phyloP scores from a whole-genome alignment of 345 rosid species.

The Euphorbia pulcherrima region DNA sequence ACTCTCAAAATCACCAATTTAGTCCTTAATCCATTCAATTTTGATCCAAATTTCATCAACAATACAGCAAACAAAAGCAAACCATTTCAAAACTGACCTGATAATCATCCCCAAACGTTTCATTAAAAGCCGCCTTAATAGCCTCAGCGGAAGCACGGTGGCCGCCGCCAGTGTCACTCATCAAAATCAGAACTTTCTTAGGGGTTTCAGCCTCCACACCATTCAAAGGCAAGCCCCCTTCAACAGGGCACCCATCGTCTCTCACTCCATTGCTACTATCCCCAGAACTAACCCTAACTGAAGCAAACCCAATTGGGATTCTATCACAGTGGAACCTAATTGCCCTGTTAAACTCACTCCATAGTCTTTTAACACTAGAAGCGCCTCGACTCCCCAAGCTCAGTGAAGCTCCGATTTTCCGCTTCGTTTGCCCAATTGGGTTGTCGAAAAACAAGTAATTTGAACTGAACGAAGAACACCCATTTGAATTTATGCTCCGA shows the following conservation, averaged over 20 bases:
- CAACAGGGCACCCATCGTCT: slow-evolving; percentile 49
- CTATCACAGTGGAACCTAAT: slow-evolving; percentile 68
- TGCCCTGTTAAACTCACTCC: slow-evolving; percentile 60
- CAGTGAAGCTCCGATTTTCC: slow-evolving; percentile 46
- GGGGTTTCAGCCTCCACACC: slow-evolving; percentile 46
- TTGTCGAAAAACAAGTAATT: slow-evolving; percentile 49
- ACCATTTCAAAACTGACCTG: slow-evolving; percentile 50
- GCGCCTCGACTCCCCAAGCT: slow-evolving; percentile 42
- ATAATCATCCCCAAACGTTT: slow-evolving; percentile 86
- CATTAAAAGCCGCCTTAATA: slow-evolving; percentile 73
- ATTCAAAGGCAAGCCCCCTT: slow-evolving; percentile 57
- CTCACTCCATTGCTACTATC: slow-evolving; percentile 39
- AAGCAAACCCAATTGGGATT: slow-evolving; percentile 75
- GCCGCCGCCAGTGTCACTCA: slow-evolving; percentile 99
- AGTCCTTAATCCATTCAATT: no score
- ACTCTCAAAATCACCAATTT: no score
- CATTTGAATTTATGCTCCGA: slow-evolving; percentile 39
- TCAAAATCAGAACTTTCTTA: slow-evolving; percentile 85
- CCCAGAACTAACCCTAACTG: slow-evolving; percentile 49
- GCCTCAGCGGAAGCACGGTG: slow-evolving; percentile 99
- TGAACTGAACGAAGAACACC: slow-evolving; percentile 41
- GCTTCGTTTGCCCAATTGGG: slow-evolving; percentile 26
- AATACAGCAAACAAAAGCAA: slow-evolving; percentile 8
- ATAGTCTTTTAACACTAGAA: slow-evolving; percentile 39
- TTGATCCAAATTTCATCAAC: slow-evolving; percentile 5